A percentile compares a stretch with the other conserved stretches of the same genome.
Conservation (phyloP, 2,329 filamentous ascomycete species). For the Scleromitrula shiraiana region DNA sequence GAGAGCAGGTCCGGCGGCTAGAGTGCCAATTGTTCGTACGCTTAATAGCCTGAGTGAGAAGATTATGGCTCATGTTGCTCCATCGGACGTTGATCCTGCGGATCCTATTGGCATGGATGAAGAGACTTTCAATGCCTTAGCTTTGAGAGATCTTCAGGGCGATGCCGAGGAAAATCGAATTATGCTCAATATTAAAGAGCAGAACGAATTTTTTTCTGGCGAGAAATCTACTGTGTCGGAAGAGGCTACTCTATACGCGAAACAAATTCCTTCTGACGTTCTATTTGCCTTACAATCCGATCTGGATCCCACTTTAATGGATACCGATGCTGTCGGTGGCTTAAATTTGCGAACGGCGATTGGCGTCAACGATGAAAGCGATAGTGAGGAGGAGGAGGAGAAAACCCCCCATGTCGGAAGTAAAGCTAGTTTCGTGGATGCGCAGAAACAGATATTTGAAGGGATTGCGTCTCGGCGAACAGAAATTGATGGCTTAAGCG, state of each 20-base stretch:
- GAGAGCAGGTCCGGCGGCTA: slow-evolving; percentile 64
- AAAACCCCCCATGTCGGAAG: slow-evolving; percentile 58
- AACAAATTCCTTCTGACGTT: slow-evolving; percentile 62
- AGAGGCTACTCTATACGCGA: slow-evolving; percentile 46
- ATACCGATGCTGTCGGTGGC: slow-evolving; percentile 40
- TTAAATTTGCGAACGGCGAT: slow-evolving; percentile 56
- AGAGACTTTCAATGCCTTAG: slow-evolving; percentile 64
- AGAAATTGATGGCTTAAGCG: slow-evolving; percentile 43
- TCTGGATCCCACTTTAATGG: slow-evolving; percentile 40
- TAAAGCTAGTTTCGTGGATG: slow-evolving; percentile 53
- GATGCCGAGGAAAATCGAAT: slow-evolving; percentile 69
- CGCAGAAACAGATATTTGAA: slow-evolving; percentile 58
- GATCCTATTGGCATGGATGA: slow-evolving; percentile 62
- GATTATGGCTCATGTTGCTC: slow-evolving; percentile 80
- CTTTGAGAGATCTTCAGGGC: slow-evolving; percentile 71
- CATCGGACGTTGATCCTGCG: slow-evolving; percentile 63
- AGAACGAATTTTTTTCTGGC: slow-evolving; percentile 71
- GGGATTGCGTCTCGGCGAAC: slow-evolving; percentile 55
- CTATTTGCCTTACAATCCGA: slow-evolving; percentile 57
- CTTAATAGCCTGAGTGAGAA: slow-evolving; percentile 89
- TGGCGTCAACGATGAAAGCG: slow-evolving; percentile 62
- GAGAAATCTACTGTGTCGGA: slow-evolving; percentile 35
- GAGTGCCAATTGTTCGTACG: slow-evolving; percentile 81
- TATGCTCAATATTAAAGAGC: slow-evolving; percentile 79
- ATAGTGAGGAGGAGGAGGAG: slow-evolving; percentile 53